Percentiles rank a stretch among this genome's conserved stretches.
Evolutionary conservation across 352 stramenopile species (phyloP).

Genomic region (Pythium aristosporum): DNA sequence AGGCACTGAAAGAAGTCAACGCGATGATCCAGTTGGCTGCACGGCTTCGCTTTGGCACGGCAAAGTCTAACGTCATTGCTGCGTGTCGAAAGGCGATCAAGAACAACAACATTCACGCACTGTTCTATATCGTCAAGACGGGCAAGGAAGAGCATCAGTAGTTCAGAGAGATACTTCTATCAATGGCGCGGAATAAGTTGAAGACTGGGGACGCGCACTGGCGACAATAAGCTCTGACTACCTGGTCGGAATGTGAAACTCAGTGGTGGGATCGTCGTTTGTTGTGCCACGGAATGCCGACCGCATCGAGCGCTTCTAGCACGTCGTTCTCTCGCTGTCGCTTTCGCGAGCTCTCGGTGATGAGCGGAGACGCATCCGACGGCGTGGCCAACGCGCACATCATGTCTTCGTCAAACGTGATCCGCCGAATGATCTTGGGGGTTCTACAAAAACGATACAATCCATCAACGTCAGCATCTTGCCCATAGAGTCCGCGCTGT

Average conservation of each 20-base stretch:
- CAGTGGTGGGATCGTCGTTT: conserved; percentile 14
- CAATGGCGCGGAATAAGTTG: conserved; percentile 7
- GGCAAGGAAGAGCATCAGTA: conserved; percentile 80
- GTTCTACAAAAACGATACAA: conserved; percentile 25
- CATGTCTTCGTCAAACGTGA: conserved; percentile 47
- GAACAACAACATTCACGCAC: conserved; percentile 86
- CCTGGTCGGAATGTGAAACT: not conserved
- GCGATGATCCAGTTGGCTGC: conserved; percentile 90
- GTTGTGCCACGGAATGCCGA: conserved; percentile 20
- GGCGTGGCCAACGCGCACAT: conserved; percentile 34
- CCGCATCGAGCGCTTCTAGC: conserved; percentile 17
- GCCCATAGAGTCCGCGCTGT: not conserved
- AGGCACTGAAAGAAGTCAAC: conserved; percentile 91
- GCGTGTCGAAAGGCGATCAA: conserved; percentile 88
- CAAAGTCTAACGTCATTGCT: conserved; percentile 82
- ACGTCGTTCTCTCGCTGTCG: conserved; percentile 36
- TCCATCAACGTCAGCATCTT: not conserved
- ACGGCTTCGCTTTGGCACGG: conserved; percentile 80
- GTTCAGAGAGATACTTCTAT: not conserved
- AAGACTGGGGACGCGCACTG: not conserved
- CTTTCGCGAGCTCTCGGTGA: conserved; percentile 28
- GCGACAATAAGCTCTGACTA: not conserved
- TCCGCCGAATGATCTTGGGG: conserved; percentile 36
- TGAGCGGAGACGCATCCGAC: conserved; percentile 13
- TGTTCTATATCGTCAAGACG: conserved; percentile 87